Evolutionary conservation across 139 green algal genomes (phyloP).

Genomic region (Asterochloris sp.): DNA sequence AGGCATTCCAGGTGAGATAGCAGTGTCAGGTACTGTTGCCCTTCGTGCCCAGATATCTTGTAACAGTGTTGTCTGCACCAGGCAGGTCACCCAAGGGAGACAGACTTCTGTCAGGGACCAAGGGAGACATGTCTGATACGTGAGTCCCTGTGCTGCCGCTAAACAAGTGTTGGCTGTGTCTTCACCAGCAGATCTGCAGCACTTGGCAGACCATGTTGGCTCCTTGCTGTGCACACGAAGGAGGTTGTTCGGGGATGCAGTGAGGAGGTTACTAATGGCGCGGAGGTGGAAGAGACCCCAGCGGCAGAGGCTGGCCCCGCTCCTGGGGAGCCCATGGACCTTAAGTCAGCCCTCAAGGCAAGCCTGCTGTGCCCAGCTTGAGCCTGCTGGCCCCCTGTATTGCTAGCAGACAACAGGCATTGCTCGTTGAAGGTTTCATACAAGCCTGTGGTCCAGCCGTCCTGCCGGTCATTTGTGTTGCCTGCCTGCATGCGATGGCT

Average conservation of each 20-base stretch:
- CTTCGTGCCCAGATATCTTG: neutral
- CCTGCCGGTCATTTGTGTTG: neutral
- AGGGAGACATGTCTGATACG: constrained; percentile 46
- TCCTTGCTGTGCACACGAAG: too few species aligned
- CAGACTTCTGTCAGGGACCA: constrained; percentile 44
- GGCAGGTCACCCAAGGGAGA: constrained; percentile 19
- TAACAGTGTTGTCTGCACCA: neutral
- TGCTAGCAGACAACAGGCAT: neutral
- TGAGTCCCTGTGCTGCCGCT: constrained; percentile 11
- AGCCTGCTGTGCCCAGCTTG: neutral
- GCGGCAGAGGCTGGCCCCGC: constrained; percentile 52
- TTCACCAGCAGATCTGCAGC: too few species aligned
- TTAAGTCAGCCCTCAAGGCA: constrained; percentile 87
- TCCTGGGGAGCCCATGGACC: constrained; percentile 92
- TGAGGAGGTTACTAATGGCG: constrained; percentile 38
- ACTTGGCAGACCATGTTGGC: too few species aligned
- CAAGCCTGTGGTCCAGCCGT: too few species aligned
- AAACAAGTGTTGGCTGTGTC: neutral
- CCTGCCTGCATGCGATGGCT: neutral
- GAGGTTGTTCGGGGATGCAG: constrained; percentile 22
- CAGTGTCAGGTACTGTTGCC: too few species aligned
- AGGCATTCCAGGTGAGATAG: too few species aligned
- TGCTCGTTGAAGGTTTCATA: too few species aligned
- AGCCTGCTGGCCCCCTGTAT: neutral
- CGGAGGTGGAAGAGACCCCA: constrained; percentile 18